phyloP scores from a whole-genome alignment of 179 eudicot species.

The Sideroxylon spinosum region DNA sequence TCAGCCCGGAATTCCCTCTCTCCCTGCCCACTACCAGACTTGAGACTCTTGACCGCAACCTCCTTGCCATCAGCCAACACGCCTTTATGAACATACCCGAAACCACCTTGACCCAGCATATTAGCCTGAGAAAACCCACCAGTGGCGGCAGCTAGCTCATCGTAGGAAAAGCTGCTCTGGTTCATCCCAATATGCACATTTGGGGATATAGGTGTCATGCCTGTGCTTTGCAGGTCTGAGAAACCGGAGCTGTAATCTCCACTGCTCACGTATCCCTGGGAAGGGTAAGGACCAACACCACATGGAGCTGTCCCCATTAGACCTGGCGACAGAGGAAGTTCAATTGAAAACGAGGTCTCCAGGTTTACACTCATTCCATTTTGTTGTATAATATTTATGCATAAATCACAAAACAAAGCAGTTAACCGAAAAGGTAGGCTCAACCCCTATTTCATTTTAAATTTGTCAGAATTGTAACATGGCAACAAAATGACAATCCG shows the following conservation, averaged over 20 bases:
- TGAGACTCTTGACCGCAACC: conserved; percentile 81
- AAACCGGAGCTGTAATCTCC: conserved; percentile 26
- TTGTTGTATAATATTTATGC: neutral
- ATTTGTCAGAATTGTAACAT: no score
- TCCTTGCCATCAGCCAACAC: conserved; percentile 57
- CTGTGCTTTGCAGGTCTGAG: conserved; percentile 14
- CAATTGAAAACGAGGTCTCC: conserved; percentile 37
- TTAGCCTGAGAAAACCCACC: conserved; percentile 56
- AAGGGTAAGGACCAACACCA: conserved; percentile 15
- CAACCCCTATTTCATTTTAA: no score
- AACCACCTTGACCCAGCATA: conserved; percentile 89
- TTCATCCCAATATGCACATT: conserved; percentile 35
- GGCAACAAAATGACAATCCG: no score
- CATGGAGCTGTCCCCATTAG: conserved; percentile 22
- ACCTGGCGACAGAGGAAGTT: conserved; percentile 33
- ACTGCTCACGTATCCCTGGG: conserved; percentile 18
- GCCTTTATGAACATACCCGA: conserved; percentile 84
- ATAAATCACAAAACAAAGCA: no score
- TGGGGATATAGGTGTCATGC: conserved; percentile 29
- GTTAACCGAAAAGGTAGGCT: no score
- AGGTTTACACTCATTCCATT: conserved; percentile 26
- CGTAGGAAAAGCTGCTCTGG: conserved; percentile 61
- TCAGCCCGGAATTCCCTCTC: conserved; percentile 88
- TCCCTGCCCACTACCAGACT: conserved; percentile 90
- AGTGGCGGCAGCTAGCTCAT: conserved; percentile 68